Percentiles rank a stretch among this genome's conserved stretches.
Conservation (phyloP, 306 rosid genomes). For the Hippophae gyantsensis region DNA sequence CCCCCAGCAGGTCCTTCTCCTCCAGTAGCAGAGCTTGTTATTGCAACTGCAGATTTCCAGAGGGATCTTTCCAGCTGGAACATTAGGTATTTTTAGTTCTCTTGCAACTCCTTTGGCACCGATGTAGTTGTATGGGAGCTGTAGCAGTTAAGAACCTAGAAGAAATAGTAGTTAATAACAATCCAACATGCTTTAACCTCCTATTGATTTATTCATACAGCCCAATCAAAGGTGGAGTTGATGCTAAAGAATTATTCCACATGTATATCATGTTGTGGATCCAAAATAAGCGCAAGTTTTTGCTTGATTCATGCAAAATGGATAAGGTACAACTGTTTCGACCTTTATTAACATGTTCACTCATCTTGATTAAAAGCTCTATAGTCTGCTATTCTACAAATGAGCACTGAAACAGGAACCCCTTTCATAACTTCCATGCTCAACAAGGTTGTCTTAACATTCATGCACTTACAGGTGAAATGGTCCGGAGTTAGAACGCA, state of each 20-base stretch:
- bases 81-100: slow-evolving; percentile 41
- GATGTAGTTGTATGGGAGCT: not conserved
- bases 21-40: slow-evolving; percentile 85
- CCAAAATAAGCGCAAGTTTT: slow-evolving; percentile 70
- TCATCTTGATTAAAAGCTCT: slow-evolving; percentile 4
- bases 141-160: not conserved
- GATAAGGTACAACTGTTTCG: slow-evolving; percentile 60
- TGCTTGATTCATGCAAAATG: slow-evolving; percentile 84
- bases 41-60: slow-evolving; percentile 91
- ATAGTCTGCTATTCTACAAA: not conserved
- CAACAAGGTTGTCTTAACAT: slow-evolving; percentile 16
- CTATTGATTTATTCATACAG: slow-evolving; percentile 36
- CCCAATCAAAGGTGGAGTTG: slow-evolving; percentile 81
- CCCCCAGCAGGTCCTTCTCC: slow-evolving; percentile 81
- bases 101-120: slow-evolving; percentile 1
- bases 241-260: slow-evolving; percentile 94
- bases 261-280: slow-evolving; percentile 88
- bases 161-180: not conserved
- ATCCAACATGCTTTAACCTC: slow-evolving; percentile 6
- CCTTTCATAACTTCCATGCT: slow-evolving; percentile 2
- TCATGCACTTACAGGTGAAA: slow-evolving; percentile 63
- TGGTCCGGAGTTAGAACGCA: slow-evolving; percentile 95
- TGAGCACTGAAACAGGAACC: not conserved
- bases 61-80: slow-evolving; percentile 73
- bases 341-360: slow-evolving; percentile 1